Evolutionary conservation across 2,329 filamentous ascomycete species (phyloP).

Genomic region (Cercospora sp.): DNA sequence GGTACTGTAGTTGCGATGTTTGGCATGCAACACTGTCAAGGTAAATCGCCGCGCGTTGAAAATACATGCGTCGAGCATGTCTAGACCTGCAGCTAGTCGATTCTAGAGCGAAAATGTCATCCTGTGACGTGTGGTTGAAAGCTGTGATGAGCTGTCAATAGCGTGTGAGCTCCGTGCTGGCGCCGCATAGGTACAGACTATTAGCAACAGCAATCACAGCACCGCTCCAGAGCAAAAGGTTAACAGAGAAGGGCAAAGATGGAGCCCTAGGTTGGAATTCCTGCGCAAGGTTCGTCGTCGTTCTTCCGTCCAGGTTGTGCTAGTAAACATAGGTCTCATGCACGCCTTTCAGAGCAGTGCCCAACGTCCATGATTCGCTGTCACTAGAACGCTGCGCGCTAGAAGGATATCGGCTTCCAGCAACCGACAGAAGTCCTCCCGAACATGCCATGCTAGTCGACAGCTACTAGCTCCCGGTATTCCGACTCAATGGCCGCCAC

Average conservation of each 20-base stretch:
- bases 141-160: slow-evolving; percentile 2
- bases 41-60: not conserved
- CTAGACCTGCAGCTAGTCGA: not conserved
- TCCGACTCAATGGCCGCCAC: not conserved
- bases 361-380: not conserved
- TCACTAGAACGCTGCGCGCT: not conserved
- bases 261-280: not conserved
- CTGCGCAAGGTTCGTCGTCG: not conserved
- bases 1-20: not conserved
- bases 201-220: not conserved
- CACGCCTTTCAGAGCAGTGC: not conserved
- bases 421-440: not conserved
- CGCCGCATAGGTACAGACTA: not conserved
- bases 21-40: not conserved
- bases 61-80: not conserved
- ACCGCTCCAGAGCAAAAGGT: not conserved
- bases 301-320: not conserved
- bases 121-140: not conserved
- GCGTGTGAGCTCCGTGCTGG: not conserved
- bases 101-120: not conserved
- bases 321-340: not conserved
- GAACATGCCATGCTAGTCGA: not conserved
- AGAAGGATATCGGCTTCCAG: slow-evolving; percentile 1
- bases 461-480: not conserved
- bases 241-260: not conserved